A percentile compares a stretch with the other conserved stretches of the same genome.
Conservation (phyloP, 208 protist genomes). For the Leishmania tarentolae region DNA sequence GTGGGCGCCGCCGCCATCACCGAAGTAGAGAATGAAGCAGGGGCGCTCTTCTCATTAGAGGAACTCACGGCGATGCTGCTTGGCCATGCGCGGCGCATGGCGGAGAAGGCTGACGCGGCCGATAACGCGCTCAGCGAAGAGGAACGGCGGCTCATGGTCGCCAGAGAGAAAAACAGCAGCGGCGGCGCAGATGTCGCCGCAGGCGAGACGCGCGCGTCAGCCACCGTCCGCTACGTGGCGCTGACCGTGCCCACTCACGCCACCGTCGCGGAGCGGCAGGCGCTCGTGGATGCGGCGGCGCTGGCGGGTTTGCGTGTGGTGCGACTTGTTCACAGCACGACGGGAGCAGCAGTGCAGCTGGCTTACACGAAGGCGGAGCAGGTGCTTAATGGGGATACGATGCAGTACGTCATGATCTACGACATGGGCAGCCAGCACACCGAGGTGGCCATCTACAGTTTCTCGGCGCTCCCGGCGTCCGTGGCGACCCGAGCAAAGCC, state of each 20-base stretch:
- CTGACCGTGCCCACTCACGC: slow-evolving; percentile 78
- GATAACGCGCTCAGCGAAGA: slow-evolving; percentile 45
- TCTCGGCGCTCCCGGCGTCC: slow-evolving; percentile 24
- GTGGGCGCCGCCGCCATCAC: not conserved
- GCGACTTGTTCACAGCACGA: slow-evolving; percentile 83
- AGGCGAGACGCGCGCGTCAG: not conserved
- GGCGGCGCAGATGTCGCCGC: not conserved
- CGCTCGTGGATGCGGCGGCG: slow-evolving; percentile 87
- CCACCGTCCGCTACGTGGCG: slow-evolving; percentile 55
- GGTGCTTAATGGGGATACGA: slow-evolving; percentile 30
- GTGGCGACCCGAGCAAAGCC: slow-evolving; percentile 5
- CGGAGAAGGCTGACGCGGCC: slow-evolving; percentile 43
- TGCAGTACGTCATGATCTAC: slow-evolving; percentile 75
- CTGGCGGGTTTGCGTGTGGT: slow-evolving; percentile 82
- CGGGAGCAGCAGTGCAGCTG: slow-evolving; percentile 71
- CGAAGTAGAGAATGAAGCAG: not conserved
- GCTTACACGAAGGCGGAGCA: slow-evolving; percentile 54
- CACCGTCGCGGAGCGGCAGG: slow-evolving; percentile 75
- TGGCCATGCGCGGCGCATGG: slow-evolving; percentile 61
- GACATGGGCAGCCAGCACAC: slow-evolving; percentile 82
- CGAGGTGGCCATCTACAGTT: slow-evolving; percentile 78
- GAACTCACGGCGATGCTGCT: slow-evolving; percentile 91
- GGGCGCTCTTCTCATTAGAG: slow-evolving; percentile 61
- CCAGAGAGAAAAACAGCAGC: not conserved
- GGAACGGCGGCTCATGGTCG: slow-evolving; percentile 15